These are phyloP conservation scores for Neoboletus brunneissimus DNA, from an alignment of 768 basidiomycete genomes.

Conservation along the genomic window DNA sequence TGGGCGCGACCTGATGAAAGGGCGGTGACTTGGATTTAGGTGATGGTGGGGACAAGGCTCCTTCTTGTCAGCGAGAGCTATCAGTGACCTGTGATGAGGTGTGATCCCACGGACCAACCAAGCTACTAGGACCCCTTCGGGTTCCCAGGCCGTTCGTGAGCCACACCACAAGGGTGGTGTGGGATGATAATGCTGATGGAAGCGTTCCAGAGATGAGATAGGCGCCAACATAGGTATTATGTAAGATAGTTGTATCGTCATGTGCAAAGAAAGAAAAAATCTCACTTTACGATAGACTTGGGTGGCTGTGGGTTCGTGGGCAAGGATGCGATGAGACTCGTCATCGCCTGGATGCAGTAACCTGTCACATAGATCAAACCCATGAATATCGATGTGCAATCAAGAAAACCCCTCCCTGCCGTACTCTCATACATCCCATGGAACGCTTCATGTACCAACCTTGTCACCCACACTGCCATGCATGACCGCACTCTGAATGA, in stretches of 20 bases:
- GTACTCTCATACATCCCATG: constrained; percentile 65
- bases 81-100: too few relatives aligned
- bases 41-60: too few relatives aligned
- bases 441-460: constrained; percentile 77
- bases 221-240: constrained; percentile 35
- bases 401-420: accelerated
- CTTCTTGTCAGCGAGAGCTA: too few relatives aligned
- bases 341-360: constrained; percentile 64
- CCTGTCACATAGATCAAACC: constrained; percentile 40
- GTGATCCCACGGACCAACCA: too few relatives aligned
- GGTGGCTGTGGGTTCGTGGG: constrained; percentile 62
- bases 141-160: too few relatives aligned
- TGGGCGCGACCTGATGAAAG: too few relatives aligned
- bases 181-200: constrained; percentile 59
- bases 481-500: constrained; percentile 56
- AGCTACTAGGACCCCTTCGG: too few relatives aligned
- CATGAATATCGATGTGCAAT: not conserved
- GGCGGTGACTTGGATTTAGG: too few relatives aligned
- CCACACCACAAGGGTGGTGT: too few relatives aligned
- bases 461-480: constrained; percentile 75
- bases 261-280: constrained; percentile 3
- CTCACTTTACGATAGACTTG: constrained; percentile 65
- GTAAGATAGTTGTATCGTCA: constrained; percentile 1
- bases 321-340: constrained; percentile 59
- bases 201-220: constrained; percentile 68